These are phyloP conservation scores for Kokia cookei DNA, from an alignment of 441 rosid genomes.

Conservation along the genomic window DNA sequence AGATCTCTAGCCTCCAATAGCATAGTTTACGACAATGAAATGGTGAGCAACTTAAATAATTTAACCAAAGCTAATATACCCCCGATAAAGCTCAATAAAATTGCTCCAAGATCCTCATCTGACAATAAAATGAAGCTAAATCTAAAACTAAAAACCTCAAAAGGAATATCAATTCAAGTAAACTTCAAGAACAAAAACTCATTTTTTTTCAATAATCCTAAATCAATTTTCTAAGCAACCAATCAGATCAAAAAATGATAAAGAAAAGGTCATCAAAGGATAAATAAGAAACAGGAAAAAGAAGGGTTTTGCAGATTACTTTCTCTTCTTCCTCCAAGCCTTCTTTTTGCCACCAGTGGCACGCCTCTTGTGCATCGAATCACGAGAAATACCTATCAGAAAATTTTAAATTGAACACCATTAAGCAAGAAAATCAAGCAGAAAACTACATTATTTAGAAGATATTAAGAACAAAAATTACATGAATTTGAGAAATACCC, in stretches of 20 bases:
- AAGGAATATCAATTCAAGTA: neutral
- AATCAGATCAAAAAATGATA: neutral
- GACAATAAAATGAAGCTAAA: neutral
- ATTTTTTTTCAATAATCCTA: neutral
- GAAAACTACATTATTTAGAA: neutral
- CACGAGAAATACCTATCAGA: constrained; percentile 60
- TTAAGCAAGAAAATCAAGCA: neutral
- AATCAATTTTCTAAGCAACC: neutral
- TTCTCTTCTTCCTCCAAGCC: constrained; percentile 79
- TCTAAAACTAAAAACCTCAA: neutral
- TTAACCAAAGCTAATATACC: neutral
- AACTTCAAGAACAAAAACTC: neutral
- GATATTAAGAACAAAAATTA: neutral
- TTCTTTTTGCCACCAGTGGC: constrained; percentile 80
- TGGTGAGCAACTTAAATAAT: neutral
- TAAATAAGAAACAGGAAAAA: neutral
- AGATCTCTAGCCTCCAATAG: neutral
- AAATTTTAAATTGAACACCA: neutral
- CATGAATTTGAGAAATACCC: constrained; percentile 25
- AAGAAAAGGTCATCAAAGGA: neutral
- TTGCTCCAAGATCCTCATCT: neutral
- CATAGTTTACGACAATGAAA: neutral
- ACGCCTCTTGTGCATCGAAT: constrained; percentile 84
- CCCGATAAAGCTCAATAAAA: neutral
- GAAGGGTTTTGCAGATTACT: constrained; percentile 18